phyloP scores from a whole-genome alignment of 345 rosid species.

The Noccaea caerulescens region DNA sequence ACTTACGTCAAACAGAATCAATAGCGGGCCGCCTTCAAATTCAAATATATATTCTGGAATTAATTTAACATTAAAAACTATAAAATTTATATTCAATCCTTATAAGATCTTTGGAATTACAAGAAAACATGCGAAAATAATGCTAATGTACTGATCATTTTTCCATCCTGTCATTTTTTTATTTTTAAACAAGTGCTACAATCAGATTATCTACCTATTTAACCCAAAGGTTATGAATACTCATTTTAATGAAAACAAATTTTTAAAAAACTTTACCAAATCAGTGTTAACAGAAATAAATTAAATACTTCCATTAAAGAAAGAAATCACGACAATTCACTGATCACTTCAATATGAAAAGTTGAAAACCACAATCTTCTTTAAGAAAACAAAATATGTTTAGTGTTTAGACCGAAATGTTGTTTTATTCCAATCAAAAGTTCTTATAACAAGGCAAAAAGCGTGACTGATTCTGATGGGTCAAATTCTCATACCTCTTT shows the following conservation, averaged over 20 bases:
- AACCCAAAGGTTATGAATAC: background rate
- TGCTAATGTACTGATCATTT: too few species aligned
- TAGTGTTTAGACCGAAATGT: background rate
- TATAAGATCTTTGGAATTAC: too few species aligned
- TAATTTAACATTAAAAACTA: background rate
- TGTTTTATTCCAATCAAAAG: background rate
- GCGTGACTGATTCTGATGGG: background rate
- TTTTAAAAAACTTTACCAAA: background rate
- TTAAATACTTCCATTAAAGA: background rate
- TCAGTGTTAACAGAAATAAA: too few species aligned
- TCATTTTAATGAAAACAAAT: too few species aligned
- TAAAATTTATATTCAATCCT: too few species aligned
- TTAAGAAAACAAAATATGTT: background rate
- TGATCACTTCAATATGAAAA: background rate
- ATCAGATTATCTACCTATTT: too few species aligned
- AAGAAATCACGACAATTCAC: background rate
- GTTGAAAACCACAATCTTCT: background rate
- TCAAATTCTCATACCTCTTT: conserved; percentile 17
- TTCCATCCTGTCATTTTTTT: too few species aligned
- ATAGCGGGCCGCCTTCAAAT: background rate
- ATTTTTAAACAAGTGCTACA: too few species aligned
- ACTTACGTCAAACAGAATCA: conserved; percentile 3
- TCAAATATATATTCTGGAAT: background rate
- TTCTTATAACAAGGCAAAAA: background rate
- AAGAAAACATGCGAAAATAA: too few species aligned